phyloP scores from a whole-genome alignment of 805 yeast species.

The Deakozyma indianensis region DNA sequence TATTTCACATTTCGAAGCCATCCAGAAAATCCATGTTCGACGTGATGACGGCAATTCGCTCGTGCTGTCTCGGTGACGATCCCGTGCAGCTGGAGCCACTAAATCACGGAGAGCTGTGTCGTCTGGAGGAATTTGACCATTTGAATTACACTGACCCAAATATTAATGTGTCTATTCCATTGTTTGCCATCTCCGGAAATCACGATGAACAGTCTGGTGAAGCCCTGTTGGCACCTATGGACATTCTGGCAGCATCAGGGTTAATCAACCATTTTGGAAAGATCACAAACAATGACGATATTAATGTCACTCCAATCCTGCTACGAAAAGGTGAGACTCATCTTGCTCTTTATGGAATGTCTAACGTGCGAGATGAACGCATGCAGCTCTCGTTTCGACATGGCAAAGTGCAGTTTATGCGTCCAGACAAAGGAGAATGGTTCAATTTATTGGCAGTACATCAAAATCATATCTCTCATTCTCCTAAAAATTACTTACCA shows the following conservation, averaged over 20 bases:
- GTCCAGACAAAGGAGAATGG: slow-evolving; percentile 62
- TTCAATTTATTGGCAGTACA: slow-evolving; percentile 79
- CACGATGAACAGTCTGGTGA: slow-evolving; percentile 94
- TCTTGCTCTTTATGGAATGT: slow-evolving; percentile 77
- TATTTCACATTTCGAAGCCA: slow-evolving; percentile 85
- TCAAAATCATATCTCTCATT: slow-evolving; percentile 73
- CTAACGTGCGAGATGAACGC: slow-evolving; percentile 81
- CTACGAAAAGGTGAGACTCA: slow-evolving; percentile 73
- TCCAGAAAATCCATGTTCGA: slow-evolving; percentile 74
- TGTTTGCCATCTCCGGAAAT: slow-evolving; percentile 87
- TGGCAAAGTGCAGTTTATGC: slow-evolving; percentile 61
- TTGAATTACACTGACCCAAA: slow-evolving; percentile 88
- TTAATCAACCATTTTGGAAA: slow-evolving; percentile 82
- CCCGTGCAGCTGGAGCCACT: slow-evolving; percentile 77
- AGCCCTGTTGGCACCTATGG: slow-evolving; percentile 64
- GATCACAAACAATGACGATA: slow-evolving; percentile 58
- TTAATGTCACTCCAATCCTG: slow-evolving; percentile 60
- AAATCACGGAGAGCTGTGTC: slow-evolving; percentile 52
- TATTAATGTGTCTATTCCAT: slow-evolving; percentile 74
- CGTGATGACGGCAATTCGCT: slow-evolving; percentile 57
- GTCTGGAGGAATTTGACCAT: slow-evolving; percentile 40
- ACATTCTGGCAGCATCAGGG: slow-evolving; percentile 67
- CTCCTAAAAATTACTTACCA: slow-evolving; percentile 71
- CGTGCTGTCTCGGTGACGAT: slow-evolving; percentile 66
- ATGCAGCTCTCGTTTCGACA: slow-evolving; percentile 69